Evolutionary conservation across 2,329 filamentous ascomycete genomes (phyloP).

Genomic region (Venturia pyrina): DNA sequence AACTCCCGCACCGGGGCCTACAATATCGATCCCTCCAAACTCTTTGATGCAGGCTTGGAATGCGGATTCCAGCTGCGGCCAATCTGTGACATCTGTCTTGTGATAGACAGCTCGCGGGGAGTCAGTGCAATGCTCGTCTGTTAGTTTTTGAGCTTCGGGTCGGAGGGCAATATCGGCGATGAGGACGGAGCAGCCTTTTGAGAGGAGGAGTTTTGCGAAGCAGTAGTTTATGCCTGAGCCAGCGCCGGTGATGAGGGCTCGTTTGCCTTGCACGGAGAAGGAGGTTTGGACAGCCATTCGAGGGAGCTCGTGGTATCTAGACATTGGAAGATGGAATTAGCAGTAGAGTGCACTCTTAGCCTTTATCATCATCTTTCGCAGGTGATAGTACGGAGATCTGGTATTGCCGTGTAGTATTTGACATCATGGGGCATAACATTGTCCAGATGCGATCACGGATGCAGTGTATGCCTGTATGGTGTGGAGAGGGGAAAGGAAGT

Average conservation of each 20-base stretch:
- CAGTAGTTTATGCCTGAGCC: slow-evolving; percentile 38
- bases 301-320: not conserved
- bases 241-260: slow-evolving; percentile 39
- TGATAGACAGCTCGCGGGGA: slow-evolving; percentile 31
- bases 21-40: slow-evolving; percentile 33
- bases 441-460: not conserved
- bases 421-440: not conserved
- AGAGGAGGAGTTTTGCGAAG: slow-evolving; percentile 36
- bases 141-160: slow-evolving; percentile 35
- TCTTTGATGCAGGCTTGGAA: slow-evolving; percentile 22
- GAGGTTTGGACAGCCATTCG: slow-evolving; percentile 13
- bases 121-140: slow-evolving; percentile 24
- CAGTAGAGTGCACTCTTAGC: not conserved
- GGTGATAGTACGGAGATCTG: not conserved
- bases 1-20: slow-evolving; percentile 40
- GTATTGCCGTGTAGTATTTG: not conserved
- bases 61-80: slow-evolving; percentile 24
- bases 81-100: slow-evolving; percentile 32
- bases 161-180: slow-evolving; percentile 38
- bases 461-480: not conserved
- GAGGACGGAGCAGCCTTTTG: slow-evolving; percentile 36
- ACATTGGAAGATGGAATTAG: not conserved
- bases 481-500: no score
- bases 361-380: not conserved
- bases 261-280: slow-evolving; percentile 34